A percentile compares a stretch with the other conserved stretches of the same genome.
Conservation (phyloP, 2,329 filamentous ascomycete genomes). For the Rhynchosporium graminicola region DNA sequence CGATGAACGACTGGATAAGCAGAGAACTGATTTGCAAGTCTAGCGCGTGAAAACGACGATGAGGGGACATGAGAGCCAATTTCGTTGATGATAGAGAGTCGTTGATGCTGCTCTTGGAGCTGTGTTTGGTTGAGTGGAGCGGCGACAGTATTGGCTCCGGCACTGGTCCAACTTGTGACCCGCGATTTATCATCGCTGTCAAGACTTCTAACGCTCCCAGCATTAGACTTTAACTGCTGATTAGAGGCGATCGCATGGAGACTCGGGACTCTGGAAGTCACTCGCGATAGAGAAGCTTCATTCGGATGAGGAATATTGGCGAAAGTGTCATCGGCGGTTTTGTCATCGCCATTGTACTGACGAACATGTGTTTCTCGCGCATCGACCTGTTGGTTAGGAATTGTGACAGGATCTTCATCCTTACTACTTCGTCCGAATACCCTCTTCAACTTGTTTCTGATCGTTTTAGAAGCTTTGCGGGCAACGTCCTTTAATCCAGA, state of each 20-base stretch:
- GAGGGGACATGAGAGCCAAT: slow-evolving; percentile 49
- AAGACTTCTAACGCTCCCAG: slow-evolving; percentile 57
- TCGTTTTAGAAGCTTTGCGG: slow-evolving; percentile 60
- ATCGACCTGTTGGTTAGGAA: slow-evolving; percentile 56
- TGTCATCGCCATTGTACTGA: slow-evolving; percentile 31
- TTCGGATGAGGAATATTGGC: slow-evolving; percentile 43
- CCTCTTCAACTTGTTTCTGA: slow-evolving; percentile 62
- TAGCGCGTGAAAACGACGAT: slow-evolving; percentile 40
- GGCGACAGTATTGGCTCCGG: slow-evolving; percentile 55
- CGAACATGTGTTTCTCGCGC: slow-evolving; percentile 42
- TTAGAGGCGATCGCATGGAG: slow-evolving; percentile 50
- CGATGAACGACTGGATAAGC: slow-evolving; percentile 33
- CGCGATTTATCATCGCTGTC: slow-evolving; percentile 58
- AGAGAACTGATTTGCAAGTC: slow-evolving; percentile 36
- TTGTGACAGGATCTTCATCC: slow-evolving; percentile 38
- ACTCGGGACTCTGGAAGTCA: slow-evolving; percentile 52
- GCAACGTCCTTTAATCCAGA: slow-evolving; percentile 52
- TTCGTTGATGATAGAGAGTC: slow-evolving; percentile 66
- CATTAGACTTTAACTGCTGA: slow-evolving; percentile 52
- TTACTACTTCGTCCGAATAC: slow-evolving; percentile 50
- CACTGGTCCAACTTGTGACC: slow-evolving; percentile 73
- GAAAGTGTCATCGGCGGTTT: slow-evolving; percentile 39
- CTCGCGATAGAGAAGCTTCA: slow-evolving; percentile 50
- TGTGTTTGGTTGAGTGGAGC: slow-evolving; percentile 38
- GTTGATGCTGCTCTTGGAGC: slow-evolving; percentile 50